These are phyloP conservation scores for Aurantiochytrium sp. DNA, from an alignment of 108 stramenopile species.

Conservation along the genomic window DNA sequence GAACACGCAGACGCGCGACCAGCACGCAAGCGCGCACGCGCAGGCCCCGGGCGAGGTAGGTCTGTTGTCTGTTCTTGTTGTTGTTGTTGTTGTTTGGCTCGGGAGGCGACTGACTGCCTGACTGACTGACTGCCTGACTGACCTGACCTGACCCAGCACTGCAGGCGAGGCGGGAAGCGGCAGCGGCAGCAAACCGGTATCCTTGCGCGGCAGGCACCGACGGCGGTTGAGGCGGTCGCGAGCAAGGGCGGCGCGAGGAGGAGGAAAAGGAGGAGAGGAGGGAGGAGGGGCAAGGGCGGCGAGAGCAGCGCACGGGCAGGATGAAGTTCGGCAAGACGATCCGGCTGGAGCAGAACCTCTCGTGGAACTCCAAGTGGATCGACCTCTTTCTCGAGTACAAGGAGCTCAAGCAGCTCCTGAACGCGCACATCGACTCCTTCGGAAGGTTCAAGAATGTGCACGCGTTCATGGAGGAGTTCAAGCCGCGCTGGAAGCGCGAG, in stretches of 20 bases:
- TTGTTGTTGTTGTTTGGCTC: too few relatives aligned
- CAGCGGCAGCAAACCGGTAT: background rate
- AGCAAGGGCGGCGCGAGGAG: too few relatives aligned
- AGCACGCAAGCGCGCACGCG: too few relatives aligned
- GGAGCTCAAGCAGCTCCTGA: slow-evolving; percentile 64
- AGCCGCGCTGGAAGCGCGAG: slow-evolving; percentile 15
- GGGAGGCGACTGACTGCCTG: too few relatives aligned
- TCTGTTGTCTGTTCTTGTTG: too few relatives aligned
- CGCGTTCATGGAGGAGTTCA: background rate
- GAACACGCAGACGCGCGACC: too few relatives aligned
- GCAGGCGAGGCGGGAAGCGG: background rate
- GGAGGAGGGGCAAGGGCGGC: background rate
- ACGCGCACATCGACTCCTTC: slow-evolving; percentile 45
- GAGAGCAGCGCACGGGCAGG: background rate
- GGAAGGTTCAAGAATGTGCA: background rate
- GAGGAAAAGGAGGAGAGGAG: background rate
- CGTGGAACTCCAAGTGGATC: slow-evolving; percentile 27
- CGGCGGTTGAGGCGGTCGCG: too few relatives aligned
- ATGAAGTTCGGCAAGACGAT: slow-evolving; percentile 20
- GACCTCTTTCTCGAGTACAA: slow-evolving; percentile 44
- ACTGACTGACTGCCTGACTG: too few relatives aligned
- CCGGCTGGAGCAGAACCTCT: background rate
- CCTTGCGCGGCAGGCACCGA: background rate
- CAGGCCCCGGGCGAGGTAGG: too few relatives aligned
- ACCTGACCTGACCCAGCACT: too few relatives aligned